Base-by-base conservation (phyloP, 768 basidiomycete species). In the Tylopilus balloui region DNA sequence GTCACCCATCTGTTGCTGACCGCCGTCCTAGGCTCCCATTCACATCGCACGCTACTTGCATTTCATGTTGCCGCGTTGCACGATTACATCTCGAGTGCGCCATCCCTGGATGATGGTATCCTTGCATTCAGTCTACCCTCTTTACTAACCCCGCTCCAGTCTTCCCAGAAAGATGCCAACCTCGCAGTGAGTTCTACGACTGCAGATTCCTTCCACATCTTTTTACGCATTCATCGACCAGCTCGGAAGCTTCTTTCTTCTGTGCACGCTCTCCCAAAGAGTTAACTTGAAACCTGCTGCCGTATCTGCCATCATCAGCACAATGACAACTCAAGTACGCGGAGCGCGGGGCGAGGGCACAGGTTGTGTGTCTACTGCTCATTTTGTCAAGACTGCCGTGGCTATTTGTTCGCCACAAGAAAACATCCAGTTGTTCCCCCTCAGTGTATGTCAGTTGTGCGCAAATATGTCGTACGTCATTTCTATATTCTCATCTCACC, bases 51-150 rank as follows among this genome's bases (percentile, higher is more conserved):
- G 0, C 69, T 98, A 14, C 67, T 92, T 37, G 83, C 83, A 1
- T 97, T 97, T 70, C 89, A 91, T 65, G 78, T 87, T 7, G 84
- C 87, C 7, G 79, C 78, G 1, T 69, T 92, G 37, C 79, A 93
- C 28, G 92, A 90, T 34, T 94, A 87, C 60, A 73, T 99, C 32
- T 78, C 81, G 31, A 70, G 76, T 37, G 71, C 65, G 28, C 76
- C 83, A 47, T 55, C 63, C 4, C 60, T 88, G 27, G 80, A 86
- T 55, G 86, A 88, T 62, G 84, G 82, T 15, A 74, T 78, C 0
- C 66, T 85, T 13, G 85, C 83, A 0, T 78, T 79, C 60, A 54
- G 89, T 10, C 64, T 92, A 0, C 82, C 86, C 6, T 80, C 84
- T 2, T 62, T 84, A 14, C 62, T 88, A 15, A 77, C 78, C 34